Conservation (phyloP, 352 stramenopile species). For the Phytophthora nicotianae region DNA sequence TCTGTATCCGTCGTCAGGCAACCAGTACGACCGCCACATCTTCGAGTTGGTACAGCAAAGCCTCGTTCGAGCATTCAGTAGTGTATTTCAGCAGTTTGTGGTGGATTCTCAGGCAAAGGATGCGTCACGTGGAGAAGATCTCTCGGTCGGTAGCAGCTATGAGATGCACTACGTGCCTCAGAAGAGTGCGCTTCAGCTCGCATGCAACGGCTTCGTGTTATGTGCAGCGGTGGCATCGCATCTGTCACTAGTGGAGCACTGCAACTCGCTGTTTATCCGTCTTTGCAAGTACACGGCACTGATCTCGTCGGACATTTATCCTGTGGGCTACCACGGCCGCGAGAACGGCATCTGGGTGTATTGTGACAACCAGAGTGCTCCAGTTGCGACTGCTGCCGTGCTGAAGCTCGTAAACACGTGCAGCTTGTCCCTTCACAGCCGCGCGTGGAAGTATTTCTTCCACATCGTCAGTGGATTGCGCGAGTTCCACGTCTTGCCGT, state of each 20-base stretch:
- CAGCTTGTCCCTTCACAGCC: slow-evolving; percentile 50
- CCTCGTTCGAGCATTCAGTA: slow-evolving; percentile 62
- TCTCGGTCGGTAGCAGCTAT: slow-evolving; percentile 30
- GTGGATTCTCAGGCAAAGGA: slow-evolving; percentile 60
- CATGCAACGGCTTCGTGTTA: slow-evolving; percentile 78
- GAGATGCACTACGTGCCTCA: slow-evolving; percentile 67
- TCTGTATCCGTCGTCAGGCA: slow-evolving; percentile 23
- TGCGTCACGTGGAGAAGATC: slow-evolving; percentile 27
- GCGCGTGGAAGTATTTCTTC: slow-evolving; percentile 74
- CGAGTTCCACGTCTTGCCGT: slow-evolving; percentile 67
- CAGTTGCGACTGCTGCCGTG: slow-evolving; percentile 68
- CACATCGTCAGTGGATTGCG: slow-evolving; percentile 59
- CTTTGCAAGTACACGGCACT: slow-evolving; percentile 74
- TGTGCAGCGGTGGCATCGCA: slow-evolving; percentile 63
- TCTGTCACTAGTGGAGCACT: slow-evolving; percentile 54
- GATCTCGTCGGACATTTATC: slow-evolving; percentile 63
- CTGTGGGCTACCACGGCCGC: slow-evolving; percentile 59
- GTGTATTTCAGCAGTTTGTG: slow-evolving; percentile 79
- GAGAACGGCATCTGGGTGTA: slow-evolving; percentile 64
- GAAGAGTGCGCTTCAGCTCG: slow-evolving; percentile 75
- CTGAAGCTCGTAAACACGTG: slow-evolving; percentile 73
- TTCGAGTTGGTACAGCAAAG: slow-evolving; percentile 64
- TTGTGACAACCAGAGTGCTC: slow-evolving; percentile 72
- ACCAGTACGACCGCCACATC: slow-evolving; percentile 78
- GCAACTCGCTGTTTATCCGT: slow-evolving; percentile 65